Conservation (phyloP, 2,329 filamentous ascomycete species). For the Microdochium bolleyi region DNA sequence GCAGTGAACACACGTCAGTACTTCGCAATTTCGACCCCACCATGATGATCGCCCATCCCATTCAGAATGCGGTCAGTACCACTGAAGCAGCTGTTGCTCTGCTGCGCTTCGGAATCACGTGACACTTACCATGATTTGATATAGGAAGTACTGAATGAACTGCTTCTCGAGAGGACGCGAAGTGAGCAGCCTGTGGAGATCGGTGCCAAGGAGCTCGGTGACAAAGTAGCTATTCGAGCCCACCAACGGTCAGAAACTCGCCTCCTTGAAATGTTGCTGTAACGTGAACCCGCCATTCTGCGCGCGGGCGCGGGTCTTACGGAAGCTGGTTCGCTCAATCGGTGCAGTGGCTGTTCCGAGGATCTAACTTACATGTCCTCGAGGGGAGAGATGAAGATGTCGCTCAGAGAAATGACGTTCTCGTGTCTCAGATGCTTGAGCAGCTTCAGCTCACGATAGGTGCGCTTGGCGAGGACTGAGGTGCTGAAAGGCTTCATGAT, state of each 20-base stretch:
- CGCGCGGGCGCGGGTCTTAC: no score
- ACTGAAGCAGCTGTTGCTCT: not conserved
- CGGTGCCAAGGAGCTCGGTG: slow-evolving; percentile 93
- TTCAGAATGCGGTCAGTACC: not conserved
- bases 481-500: slow-evolving; percentile 99
- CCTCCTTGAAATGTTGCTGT: not conserved
- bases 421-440: slow-evolving; percentile 95
- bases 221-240: slow-evolving; percentile 73
- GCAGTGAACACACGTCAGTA: slow-evolving; percentile 4
- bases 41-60: not conserved
- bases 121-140: slow-evolving; percentile 83
- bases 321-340: no score
- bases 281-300: not conserved
- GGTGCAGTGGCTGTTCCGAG: not conserved
- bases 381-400: slow-evolving; percentile 98
- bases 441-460: slow-evolving; percentile 94
- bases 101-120: not conserved
- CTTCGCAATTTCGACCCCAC: not conserved
- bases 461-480: slow-evolving; percentile 94
- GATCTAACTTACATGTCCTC: slow-evolving; percentile 80
- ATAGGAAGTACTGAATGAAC: slow-evolving; percentile 99
- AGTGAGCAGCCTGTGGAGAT: slow-evolving; percentile 89
- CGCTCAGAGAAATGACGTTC: slow-evolving; percentile 97
- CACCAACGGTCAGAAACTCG: not conserved
- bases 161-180: slow-evolving; percentile 96